Evolutionary conservation across 2,329 filamentous ascomycete species (phyloP).

Genomic region (Hymenoscyphus linearis): DNA sequence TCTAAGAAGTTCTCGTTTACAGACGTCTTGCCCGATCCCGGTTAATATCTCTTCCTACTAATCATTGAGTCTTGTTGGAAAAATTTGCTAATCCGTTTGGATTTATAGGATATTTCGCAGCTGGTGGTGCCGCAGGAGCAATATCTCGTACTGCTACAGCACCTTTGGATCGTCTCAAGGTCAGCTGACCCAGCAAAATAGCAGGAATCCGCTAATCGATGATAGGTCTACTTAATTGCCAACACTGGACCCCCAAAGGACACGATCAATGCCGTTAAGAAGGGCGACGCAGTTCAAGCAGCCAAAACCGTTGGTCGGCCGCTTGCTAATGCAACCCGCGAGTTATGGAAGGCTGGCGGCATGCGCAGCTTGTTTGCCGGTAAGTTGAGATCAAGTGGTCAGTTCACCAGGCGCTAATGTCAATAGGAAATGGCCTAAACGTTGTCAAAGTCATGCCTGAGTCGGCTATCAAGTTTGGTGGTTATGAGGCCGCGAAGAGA

Average conservation of each 20-base stretch:
- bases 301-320: conserved; percentile 62
- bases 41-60: conserved; percentile 12
- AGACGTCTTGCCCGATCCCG: conserved; percentile 63
- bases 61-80: not conserved
- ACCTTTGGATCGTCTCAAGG: conserved; percentile 88
- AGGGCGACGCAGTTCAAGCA: conserved; percentile 61
- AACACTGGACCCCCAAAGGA: conserved; percentile 63
- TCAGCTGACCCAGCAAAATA: not conserved
- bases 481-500: conserved; percentile 92
- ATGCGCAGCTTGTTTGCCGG: conserved; percentile 88
- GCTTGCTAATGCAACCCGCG: conserved; percentile 66
- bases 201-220: not conserved
- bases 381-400: conserved; percentile 40
- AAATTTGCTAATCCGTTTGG: not conserved
- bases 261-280: conserved; percentile 60
- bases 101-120: conserved; percentile 80
- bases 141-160: conserved; percentile 93
- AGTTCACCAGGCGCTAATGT: conserved; percentile 12
- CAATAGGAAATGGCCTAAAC: conserved; percentile 84
- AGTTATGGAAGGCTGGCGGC: conserved; percentile 81
- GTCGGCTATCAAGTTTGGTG: conserved; percentile 96
- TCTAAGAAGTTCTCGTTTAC: conserved; percentile 28
- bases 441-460: conserved; percentile 98
- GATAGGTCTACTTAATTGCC: conserved; percentile 80
- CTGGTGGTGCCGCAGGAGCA: conserved; percentile 89